Base-by-base conservation (phyloP, 1,139 yeast genomes). In the Yamadazyma triangularis region DNA sequence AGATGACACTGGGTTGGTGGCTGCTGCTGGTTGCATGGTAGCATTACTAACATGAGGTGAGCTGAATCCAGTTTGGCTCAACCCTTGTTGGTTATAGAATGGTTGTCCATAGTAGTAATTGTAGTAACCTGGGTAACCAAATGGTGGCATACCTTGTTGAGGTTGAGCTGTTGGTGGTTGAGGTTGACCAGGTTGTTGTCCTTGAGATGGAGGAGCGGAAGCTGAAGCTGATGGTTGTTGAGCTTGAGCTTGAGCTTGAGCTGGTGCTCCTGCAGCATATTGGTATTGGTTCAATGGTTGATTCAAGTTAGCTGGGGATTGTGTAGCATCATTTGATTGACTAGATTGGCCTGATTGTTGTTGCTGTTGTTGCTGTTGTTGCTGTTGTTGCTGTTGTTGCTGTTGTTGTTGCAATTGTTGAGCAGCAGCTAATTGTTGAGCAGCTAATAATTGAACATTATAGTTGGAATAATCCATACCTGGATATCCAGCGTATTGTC, bases 401-500 rank as follows among this genome's bases (percentile, higher is more conserved):
- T 26, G 25, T 28, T 35, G 39, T 18, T 46, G 53, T 39, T 38
- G 55, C 48, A 34, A 53, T 41, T 33, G 34, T 37, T 41, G 45
- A 23, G 32, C 31, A 36, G 54, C 50, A 22, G 60, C 56, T 27
- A 44, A 34, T 38, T 59, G 64, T 30, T 56, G 51, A 33, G 65
- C 64, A 23, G 69, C 67, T 38, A 53, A 54, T 36, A 50, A 55
- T 44, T 60, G 69, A 38, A 54, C 64, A 41, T 52, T 58, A 50
- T 62, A 64, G 28, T 60, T 60, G 31, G 61, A 53, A 53, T 64
- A 67, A 47, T 67, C 73, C 34, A 64, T 70, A 18, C 20, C 20
- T 26, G 73, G 73, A 53, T 62, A 66, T 26, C 61, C 70, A 28
- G 59, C 70, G 45, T 58, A 68, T 49, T 64, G 72, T 23, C 55